Percentiles rank a stretch among this genome's conserved stretches.
These are phyloP conservation scores for Termitomyces eurrhizus DNA, from an alignment of 768 basidiomycete species.

Conservation along the genomic window DNA sequence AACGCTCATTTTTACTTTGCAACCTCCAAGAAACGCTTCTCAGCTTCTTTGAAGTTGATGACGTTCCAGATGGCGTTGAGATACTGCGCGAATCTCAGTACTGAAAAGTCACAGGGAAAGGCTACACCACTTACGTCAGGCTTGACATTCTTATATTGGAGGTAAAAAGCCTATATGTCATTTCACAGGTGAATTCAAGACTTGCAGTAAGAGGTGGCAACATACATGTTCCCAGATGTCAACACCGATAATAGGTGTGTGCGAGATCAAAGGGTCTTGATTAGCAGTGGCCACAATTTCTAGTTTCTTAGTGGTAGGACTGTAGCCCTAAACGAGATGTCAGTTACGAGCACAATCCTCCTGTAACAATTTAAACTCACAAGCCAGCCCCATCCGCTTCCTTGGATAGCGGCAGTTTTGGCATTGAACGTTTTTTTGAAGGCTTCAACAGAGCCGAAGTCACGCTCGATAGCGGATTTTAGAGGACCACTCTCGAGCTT, in stretches of 20 bases:
- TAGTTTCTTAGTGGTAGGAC: slow-evolving; percentile 61
- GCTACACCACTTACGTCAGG: slow-evolving; percentile 63
- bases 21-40: slow-evolving; percentile 45
- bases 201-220: no score
- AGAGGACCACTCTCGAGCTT: slow-evolving; percentile 62
- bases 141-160: slow-evolving; percentile 91
- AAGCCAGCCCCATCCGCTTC: slow-evolving; percentile 99
- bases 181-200: neutral
- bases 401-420: slow-evolving; percentile 88
- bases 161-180: slow-evolving; percentile 60
- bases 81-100: slow-evolving; percentile 51
- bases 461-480: slow-evolving; percentile 68
- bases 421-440: slow-evolving; percentile 88
- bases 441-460: slow-evolving; percentile 84
- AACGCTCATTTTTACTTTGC: slow-evolving; percentile 16
- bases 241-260: slow-evolving; percentile 89
- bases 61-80: slow-evolving; percentile 94
- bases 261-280: slow-evolving; percentile 85
- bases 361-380: slow-evolving; percentile 33
- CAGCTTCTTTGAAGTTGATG: slow-evolving; percentile 94
- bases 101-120: neutral
- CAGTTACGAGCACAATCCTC: neutral
- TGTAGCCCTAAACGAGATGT: slow-evolving; percentile 56
- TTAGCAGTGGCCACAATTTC: slow-evolving; percentile 93
- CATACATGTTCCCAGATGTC: slow-evolving; percentile 96